Evolutionary conservation across 1,139 yeast species (phyloP), one percentile per base, ranked within the genome.

Genomic region (Debaryomyces robertsiae): DNA sequence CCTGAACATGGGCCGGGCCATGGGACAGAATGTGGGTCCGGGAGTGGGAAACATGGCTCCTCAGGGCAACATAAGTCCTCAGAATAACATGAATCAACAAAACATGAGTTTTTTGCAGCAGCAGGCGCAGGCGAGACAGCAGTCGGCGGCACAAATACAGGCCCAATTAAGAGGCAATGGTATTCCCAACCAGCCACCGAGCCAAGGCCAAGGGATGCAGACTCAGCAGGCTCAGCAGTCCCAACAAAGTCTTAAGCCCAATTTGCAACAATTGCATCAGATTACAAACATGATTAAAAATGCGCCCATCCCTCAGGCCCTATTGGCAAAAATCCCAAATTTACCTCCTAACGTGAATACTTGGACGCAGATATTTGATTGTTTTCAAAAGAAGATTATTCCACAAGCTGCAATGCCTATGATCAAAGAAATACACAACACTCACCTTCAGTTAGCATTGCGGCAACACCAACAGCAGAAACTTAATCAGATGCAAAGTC

Each of bases 331-430:
- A 53, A 79, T 90, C 39, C 96, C 96, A 9, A 82, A 81, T 35
- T 68, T 90, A 27, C 96, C 96, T 0, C 82, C 84, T n/a, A 85
- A 82, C 40, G 83, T 83, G 29, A 82, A 78, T 48, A 87, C 95
- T 3, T 89, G 96, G 96, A 77, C 80, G 31, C 91, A 84, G 58
- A 80, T 90, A 19, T 82, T 85, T 57, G 88, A 84, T 40, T 75
- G 85, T 50, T 73, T 85, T 39, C 78, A 76, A 45, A 77, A 79
- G 48, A 81, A 78, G 42, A 68, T 77, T 39, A 65, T 85, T 23
- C 79, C 85, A 1, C 73, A 73, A 3, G 71, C 77, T 15, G 74
- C 76, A 16, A 63, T 82, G 63, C 75, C 77, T 4, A 60, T 75
- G 27, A 77, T 84, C 42, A 79, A 77, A 53, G 83, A 79, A 42